Conservation (phyloP, 441 rosid species). For the Cnidoscolus chayamansa region DNA sequence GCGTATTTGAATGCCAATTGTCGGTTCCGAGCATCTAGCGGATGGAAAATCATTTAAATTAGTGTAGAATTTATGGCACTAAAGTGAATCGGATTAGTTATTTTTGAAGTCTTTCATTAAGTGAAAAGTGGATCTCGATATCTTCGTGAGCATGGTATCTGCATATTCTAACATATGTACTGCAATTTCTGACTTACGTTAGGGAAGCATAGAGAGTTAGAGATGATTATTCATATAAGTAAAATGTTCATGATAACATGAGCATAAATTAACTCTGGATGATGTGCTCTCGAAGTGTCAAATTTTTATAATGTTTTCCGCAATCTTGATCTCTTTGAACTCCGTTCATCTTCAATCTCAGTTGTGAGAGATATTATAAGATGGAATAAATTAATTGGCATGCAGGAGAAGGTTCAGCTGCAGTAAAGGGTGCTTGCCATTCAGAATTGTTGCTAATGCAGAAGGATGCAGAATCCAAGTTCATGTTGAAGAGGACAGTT, state of each 20-base stretch:
- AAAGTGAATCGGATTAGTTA: not conserved
- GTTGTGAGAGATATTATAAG: not conserved
- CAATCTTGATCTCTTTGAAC: not conserved
- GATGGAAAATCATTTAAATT: not conserved
- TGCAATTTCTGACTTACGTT: not conserved
- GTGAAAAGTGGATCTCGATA: not conserved
- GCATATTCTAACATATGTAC: not conserved
- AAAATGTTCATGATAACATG: not conserved
- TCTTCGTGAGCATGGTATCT: not conserved
- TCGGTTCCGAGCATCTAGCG: not conserved
- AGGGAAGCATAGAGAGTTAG: not conserved
- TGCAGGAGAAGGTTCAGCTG: conserved; percentile 16
- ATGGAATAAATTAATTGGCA: conserved; percentile 11
- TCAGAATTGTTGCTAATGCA: not conserved
- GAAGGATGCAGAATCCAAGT: not conserved
- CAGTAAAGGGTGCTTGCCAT: not conserved
- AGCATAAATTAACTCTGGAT: not conserved
- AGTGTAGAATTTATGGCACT: not conserved
- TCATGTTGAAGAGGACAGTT: not conserved
- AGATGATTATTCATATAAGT: not conserved
- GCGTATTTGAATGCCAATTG: not conserved
- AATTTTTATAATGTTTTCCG: not conserved
- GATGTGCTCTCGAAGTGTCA: not conserved
- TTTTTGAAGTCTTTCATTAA: not conserved
- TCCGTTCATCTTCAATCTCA: not conserved